phyloP scores from a whole-genome alignment of 257 asterid species.

The Thymus mandschuricus region DNA sequence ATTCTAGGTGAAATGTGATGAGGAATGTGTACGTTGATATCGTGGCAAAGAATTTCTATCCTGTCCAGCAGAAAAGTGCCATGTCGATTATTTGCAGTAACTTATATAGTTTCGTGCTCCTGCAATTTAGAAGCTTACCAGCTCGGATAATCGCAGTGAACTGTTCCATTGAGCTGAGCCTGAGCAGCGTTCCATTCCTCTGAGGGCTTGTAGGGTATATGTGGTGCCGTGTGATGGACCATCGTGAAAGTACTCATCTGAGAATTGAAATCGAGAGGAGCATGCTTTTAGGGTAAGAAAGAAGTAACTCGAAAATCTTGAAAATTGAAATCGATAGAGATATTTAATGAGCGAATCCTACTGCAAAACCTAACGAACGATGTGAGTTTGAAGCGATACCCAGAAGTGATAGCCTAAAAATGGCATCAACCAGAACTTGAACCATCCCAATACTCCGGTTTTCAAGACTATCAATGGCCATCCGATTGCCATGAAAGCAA shows the following conservation, averaged over 20 bases:
- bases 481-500: conserved; percentile 93
- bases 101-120: neutral
- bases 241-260: conserved; percentile 99
- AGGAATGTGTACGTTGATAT: conserved; percentile 95
- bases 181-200: conserved; percentile 95
- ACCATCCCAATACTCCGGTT: conserved; percentile 87
- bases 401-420: conserved; percentile 98
- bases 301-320: neutral
- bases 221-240: conserved; percentile 99
- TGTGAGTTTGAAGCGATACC: conserved; percentile 55
- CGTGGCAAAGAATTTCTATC: conserved; percentile 91
- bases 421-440: conserved; percentile 98
- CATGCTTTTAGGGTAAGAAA: neutral
- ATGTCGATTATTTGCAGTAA: conserved; percentile 10
- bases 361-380: conserved; percentile 11
- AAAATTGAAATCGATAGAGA: too few relatives aligned
- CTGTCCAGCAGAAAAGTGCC: conserved; percentile 48
- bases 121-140: conserved; percentile 49
- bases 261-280: conserved; percentile 4
- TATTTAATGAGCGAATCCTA: neutral
- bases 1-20: conserved; percentile 92
- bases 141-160: conserved; percentile 88
- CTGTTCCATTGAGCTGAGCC: conserved; percentile 96
- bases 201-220: conserved; percentile 84
- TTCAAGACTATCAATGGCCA: conserved; percentile 87